phyloP scores from a whole-genome alignment of 257 asterid species.

The Salvia miltiorrhiza region DNA sequence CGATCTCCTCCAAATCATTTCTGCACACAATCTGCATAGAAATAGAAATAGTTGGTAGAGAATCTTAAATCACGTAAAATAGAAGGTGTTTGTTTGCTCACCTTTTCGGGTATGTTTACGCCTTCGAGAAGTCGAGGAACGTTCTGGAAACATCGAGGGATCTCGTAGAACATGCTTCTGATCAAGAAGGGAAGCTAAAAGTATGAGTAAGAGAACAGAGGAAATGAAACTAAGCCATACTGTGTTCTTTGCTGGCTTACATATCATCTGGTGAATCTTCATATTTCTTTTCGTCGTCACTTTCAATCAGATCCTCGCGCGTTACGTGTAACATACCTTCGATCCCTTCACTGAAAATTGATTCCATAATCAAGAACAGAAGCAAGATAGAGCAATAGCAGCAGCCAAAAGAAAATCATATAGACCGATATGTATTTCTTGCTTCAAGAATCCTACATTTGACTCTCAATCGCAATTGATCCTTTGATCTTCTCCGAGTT shows the following conservation, averaged over 20 bases:
- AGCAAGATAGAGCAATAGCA: no score
- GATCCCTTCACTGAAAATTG: slow-evolving; percentile 24
- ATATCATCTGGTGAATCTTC: background rate
- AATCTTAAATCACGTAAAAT: background rate
- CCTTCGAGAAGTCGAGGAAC: slow-evolving; percentile 31
- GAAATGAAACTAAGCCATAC: no score
- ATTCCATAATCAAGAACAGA: background rate
- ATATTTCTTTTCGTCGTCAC: background rate
- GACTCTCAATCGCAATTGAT: slow-evolving; percentile 9
- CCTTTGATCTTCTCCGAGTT: slow-evolving; percentile 18
- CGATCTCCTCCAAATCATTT: slow-evolving; percentile 17
- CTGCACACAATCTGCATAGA: slow-evolving; percentile 18
- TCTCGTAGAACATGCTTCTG: slow-evolving; percentile 35
- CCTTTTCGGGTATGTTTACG: slow-evolving; percentile 33
- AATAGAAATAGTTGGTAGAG: background rate
- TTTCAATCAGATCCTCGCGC: slow-evolving; percentile 3
- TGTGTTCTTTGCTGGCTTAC: slow-evolving; percentile 25
- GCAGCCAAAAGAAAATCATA: background rate
- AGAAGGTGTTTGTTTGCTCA: background rate
- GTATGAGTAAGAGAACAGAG: background rate
- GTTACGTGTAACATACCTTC: slow-evolving; percentile 20
- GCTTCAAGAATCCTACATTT: slow-evolving; percentile 13
- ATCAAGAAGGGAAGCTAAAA: background rate
- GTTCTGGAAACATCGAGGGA: background rate
- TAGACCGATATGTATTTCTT: background rate